Base-by-base conservation (phyloP, 78 protist species). In the Dictyostelium firmibasis region DNA sequence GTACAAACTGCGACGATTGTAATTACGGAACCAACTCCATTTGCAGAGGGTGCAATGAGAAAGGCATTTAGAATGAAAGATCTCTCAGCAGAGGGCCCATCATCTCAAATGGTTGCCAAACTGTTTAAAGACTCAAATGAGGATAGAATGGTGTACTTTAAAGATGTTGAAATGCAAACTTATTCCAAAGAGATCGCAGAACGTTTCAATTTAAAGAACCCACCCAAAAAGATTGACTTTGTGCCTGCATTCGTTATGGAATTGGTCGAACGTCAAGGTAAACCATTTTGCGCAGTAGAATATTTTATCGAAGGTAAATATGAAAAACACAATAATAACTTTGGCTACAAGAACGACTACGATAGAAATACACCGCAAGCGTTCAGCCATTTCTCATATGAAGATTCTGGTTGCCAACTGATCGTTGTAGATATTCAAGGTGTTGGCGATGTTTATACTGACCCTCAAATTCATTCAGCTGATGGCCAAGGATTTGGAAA, bases 361-460 rank as follows among this genome's bases (percentile, higher is more conserved):
- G 96, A 93, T 38, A 94, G 97, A 35, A 93, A 85, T 95, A 97
- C 99, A 23, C 99, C 98, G 35, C 99, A 98, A n/a, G 98, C 98
- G 4, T 98, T 98, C 74, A 86, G 97, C 23, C 99, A 98, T 85
- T 98, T 97, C 53, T 86, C 98, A 38, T 97, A 95, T 67, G 98
- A 93, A 47, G 97, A 78, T 8, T 96, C 98, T 29, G 81, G 79
- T n/a, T 92, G 91, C 29, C 50, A 47, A 83, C 35, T 97, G 75
- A 81, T 98, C 10, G 96, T 98, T 0, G 92, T 92, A 84, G 99
- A 98, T 97, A 97, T 98, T 41, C 99, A 98, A 76, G 99, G 99
- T 16, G 98, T 97, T 14, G 98, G 83, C 3, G 98, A 98, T 85
- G 74, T 95, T 29, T 98, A 97, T 67, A 98, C 99, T 33, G 98